phyloP scores from a whole-genome alignment of 2,329 filamentous ascomycete species.

The Nannizziopsis arthrosporioides region DNA sequence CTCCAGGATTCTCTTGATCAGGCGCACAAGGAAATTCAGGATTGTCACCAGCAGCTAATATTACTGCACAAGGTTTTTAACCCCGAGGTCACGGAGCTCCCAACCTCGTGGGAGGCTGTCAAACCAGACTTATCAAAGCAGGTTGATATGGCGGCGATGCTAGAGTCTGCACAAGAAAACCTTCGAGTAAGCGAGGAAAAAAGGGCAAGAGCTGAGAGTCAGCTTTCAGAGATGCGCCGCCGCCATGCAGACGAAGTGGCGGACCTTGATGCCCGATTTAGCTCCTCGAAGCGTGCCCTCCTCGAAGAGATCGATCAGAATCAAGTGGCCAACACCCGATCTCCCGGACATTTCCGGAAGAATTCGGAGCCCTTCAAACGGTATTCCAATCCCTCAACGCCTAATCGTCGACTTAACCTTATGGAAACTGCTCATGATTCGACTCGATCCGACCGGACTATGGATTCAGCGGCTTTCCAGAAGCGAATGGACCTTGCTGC shows the following conservation, averaged over 20 bases:
- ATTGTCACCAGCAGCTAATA: constrained; percentile 68
- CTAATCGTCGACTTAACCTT: constrained; percentile 53
- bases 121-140: constrained; percentile 55
- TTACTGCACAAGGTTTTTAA: constrained; percentile 78
- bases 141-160: constrained; percentile 69
- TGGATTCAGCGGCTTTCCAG: constrained; percentile 73
- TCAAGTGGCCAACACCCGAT: constrained; percentile 59
- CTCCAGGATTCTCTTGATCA: constrained; percentile 68
- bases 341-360: constrained; percentile 58
- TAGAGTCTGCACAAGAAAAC: constrained; percentile 81
- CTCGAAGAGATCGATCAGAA: constrained; percentile 82
- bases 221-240: constrained; percentile 65
- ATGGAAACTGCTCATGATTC: constrained; percentile 58
- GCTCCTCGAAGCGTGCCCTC: constrained; percentile 57
- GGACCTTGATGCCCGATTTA: constrained; percentile 50
- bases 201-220: constrained; percentile 67
- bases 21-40: constrained; percentile 67
- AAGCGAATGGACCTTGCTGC: constrained; percentile 82
- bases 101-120: constrained; percentile 56
- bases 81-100: constrained; percentile 54
- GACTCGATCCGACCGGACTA: constrained; percentile 69
- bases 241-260: constrained; percentile 60
- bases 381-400: constrained; percentile 65
- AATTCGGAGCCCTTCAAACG: constrained; percentile 49
- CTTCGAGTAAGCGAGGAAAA: constrained; percentile 73